phyloP scores from a whole-genome alignment of 139 green algal species.

The Chlorella ohadii region DNA sequence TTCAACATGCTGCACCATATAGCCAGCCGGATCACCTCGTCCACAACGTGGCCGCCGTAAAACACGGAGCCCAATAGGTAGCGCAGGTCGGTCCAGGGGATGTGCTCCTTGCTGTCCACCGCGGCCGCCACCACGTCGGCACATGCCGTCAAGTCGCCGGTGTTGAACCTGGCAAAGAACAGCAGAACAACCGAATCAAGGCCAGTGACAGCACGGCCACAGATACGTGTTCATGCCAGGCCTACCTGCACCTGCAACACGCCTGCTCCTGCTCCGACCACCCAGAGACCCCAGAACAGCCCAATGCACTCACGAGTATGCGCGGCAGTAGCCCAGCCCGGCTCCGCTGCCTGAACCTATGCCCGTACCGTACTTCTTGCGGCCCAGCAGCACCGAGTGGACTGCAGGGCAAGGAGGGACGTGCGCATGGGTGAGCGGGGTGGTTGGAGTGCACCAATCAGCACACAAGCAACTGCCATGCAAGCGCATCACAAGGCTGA shows the following conservation, averaged over 20 bases:
- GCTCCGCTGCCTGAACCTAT: conserved; percentile 51
- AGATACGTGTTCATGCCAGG: too few species aligned
- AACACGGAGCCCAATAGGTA: conserved; percentile 98
- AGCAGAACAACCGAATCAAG: too few species aligned
- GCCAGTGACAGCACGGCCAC: too few species aligned
- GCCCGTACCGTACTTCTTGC: conserved; percentile 88
- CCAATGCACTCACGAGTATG: conserved; percentile 67
- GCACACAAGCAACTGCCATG: too few species aligned
- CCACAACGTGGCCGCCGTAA: conserved; percentile 92
- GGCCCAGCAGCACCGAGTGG: conserved; percentile 88
- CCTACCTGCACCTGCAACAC: too few species aligned
- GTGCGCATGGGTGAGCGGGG: too few species aligned
- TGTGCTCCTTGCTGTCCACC: conserved; percentile 84
- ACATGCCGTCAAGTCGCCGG: conserved; percentile 89
- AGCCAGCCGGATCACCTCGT: too few species aligned
- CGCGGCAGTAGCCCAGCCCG: conserved; percentile 89
- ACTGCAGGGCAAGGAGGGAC: conserved; percentile 21
- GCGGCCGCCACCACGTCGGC: conserved; percentile 87
- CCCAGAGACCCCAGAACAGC: too few species aligned
- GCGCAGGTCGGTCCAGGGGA: conserved; percentile 87
- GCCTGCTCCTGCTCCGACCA: too few species aligned
- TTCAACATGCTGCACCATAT: too few species aligned
- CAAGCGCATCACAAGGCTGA: too few species aligned
- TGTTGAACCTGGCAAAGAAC: conserved; percentile 75
- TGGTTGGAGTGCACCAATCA: too few species aligned